A percentile compares a stretch with the other conserved stretches of the same genome.
phyloP scores from a whole-genome alignment of 2,329 filamentous ascomycete species.

The Talaromyces atroroseus region DNA sequence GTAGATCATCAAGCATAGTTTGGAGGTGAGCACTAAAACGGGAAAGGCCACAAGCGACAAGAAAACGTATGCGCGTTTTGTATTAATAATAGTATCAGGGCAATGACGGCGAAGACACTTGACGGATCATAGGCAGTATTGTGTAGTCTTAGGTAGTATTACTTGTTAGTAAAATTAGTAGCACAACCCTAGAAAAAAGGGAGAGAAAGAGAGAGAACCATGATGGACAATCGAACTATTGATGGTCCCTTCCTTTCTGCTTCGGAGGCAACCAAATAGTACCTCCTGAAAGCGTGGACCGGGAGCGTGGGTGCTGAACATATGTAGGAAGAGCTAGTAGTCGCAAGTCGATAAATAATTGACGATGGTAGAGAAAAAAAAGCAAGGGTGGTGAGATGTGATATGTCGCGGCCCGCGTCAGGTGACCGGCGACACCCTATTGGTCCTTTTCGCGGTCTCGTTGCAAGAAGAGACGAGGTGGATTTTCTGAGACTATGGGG shows the following conservation, averaged over 20 bases:
- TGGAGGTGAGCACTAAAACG: no score
- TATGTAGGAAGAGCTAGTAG: neutral
- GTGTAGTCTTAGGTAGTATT: no score
- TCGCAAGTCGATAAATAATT: neutral
- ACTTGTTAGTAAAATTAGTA: neutral
- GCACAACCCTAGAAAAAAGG: neutral
- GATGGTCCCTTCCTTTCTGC: constrained; percentile 5
- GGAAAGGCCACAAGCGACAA: no score
- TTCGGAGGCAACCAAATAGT: neutral
- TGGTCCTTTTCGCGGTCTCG: neutral
- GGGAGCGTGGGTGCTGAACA: neutral
- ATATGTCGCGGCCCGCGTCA: neutral
- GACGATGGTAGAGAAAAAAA: neutral
- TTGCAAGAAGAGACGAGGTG: neutral
- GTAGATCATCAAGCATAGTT: no score
- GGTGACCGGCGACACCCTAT: constrained; percentile 5
- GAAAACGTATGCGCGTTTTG: no score
- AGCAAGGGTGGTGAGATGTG: constrained; percentile 3
- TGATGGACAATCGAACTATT: constrained; percentile 17
- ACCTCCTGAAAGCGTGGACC: neutral
- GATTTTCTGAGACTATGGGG: neutral
- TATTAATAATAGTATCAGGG: no score
- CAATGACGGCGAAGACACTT: no score
- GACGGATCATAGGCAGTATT: no score
- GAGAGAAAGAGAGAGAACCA: neutral